Percentiles rank a stretch among this genome's conserved stretches.
phyloP scores from a whole-genome alignment of 306 rosid species.

The Acacia confusa region DNA sequence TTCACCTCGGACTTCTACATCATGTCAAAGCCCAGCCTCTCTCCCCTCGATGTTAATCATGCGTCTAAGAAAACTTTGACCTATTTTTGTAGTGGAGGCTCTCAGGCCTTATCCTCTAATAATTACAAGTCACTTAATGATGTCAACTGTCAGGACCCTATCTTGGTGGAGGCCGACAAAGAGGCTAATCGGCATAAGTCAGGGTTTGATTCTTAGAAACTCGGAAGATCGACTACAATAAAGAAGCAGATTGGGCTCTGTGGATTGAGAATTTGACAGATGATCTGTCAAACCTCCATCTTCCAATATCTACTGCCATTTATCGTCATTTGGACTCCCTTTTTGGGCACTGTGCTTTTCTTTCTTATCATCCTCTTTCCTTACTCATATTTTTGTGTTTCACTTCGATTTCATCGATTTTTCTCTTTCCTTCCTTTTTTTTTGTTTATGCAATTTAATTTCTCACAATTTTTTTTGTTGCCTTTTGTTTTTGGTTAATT shows the following conservation, averaged over 20 bases:
- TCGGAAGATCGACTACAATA: slow-evolving; percentile 44
- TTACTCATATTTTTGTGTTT: too few relatives aligned
- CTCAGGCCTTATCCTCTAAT: slow-evolving; percentile 52
- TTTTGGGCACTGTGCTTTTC: too few relatives aligned
- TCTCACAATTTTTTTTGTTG: too few relatives aligned
- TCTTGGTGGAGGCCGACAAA: slow-evolving; percentile 48
- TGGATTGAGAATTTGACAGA: slow-evolving; percentile 44
- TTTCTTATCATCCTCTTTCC: too few relatives aligned
- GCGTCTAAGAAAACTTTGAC: slow-evolving; percentile 74
- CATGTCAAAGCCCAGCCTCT: slow-evolving; percentile 62
- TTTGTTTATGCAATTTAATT: too few relatives aligned
- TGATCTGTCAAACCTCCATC: too few relatives aligned
- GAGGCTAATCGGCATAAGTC: slow-evolving; percentile 35
- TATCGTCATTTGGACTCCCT: too few relatives aligned
- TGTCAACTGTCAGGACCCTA: slow-evolving; percentile 32
- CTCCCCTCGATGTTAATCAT: slow-evolving; percentile 64
- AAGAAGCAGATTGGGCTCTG: slow-evolving; percentile 51
- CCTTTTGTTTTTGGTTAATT: too few relatives aligned
- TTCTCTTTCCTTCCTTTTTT: too few relatives aligned
- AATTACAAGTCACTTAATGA: slow-evolving; percentile 40
- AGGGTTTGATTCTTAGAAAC: slow-evolving; percentile 49
- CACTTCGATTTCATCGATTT: too few relatives aligned
- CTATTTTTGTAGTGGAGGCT: slow-evolving; percentile 47
- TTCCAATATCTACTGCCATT: too few relatives aligned
- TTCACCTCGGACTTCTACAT: slow-evolving; percentile 87